Evolutionary conservation across 177 flowering plant species (phyloP).

Genomic region (Vitis hybrid): DNA sequence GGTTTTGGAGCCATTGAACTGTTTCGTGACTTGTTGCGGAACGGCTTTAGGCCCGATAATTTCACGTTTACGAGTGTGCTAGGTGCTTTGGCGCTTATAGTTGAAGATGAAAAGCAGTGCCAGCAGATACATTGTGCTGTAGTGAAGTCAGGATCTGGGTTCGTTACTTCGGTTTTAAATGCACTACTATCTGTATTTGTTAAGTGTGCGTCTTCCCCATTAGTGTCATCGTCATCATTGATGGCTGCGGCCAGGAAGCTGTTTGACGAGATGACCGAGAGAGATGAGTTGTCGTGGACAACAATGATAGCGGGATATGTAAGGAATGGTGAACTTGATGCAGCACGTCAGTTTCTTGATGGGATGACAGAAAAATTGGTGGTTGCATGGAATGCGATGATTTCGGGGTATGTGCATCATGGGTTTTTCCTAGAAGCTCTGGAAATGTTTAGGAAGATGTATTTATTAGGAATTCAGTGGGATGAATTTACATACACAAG

Average conservation of each 20-base stretch:
- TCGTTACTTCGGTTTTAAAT: conserved; percentile 54
- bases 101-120: conserved; percentile 45
- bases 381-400: conserved; percentile 70
- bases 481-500: conserved; percentile 57
- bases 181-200: conserved; percentile 66
- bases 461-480: conserved; percentile 27
- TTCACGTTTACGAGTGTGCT: conserved; percentile 57
- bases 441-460: conserved; percentile 57
- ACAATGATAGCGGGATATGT: conserved; percentile 78
- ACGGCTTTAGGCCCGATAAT: conserved; percentile 45
- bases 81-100: conserved; percentile 47
- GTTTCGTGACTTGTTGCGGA: conserved; percentile 48
- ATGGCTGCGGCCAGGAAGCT: conserved; percentile 45
- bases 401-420: conserved; percentile 65
- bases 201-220: conserved; percentile 49
- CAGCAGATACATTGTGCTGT: conserved; percentile 58
- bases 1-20: conserved; percentile 52
- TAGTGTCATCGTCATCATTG: conserved; percentile 23
- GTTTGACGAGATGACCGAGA: conserved; percentile 58
- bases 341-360: conserved; percentile 56
- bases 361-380: conserved; percentile 49
- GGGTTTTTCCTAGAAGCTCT: conserved; percentile 52
- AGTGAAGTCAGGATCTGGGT: conserved; percentile 53
- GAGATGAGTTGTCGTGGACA: conserved; percentile 75
- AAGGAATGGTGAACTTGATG: conserved; percentile 51